Evolutionary conservation across 345 rosid species (phyloP).

Genomic region (Conringia planisiliqua): DNA sequence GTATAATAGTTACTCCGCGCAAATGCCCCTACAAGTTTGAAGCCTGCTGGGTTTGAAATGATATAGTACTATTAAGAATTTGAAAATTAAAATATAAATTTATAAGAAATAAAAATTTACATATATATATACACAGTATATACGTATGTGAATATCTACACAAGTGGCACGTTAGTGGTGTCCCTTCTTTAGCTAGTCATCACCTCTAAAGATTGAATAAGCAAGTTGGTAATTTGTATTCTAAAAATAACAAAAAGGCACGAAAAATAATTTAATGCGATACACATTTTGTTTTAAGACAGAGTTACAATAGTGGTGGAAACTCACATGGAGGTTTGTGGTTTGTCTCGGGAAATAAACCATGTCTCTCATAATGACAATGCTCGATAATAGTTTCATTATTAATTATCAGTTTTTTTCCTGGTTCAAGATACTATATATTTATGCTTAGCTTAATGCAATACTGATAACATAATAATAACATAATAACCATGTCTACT

Average conservation of each 20-base stretch:
- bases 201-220: conserved; percentile 21
- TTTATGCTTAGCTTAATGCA: conserved; percentile 9
- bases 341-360: conserved; percentile 37
- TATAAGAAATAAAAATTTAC: background rate
- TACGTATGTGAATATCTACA: background rate
- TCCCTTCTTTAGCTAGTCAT: conserved; percentile 37
- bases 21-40: background rate
- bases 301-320: conserved; percentile 31
- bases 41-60: background rate
- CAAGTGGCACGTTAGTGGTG: conserved; percentile 37
- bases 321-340: conserved; percentile 40
- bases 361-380: conserved; percentile 33
- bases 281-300: conserved; percentile 14
- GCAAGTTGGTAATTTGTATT: conserved; percentile 30
- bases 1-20: background rate
- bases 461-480: conserved; percentile 14
- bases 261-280: conserved; percentile 19
- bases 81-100: background rate
- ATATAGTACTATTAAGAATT: background rate
- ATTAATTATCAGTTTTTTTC: background rate
- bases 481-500: conserved; percentile 29
- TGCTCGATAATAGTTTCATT: conserved; percentile 1
- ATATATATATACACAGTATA: background rate
- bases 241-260: conserved; percentile 23
- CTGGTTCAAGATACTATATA: background rate